These are phyloP conservation scores for Pseudogymnoascus sp. DNA, from an alignment of 2,329 filamentous ascomycete species.

Conservation along the genomic window DNA sequence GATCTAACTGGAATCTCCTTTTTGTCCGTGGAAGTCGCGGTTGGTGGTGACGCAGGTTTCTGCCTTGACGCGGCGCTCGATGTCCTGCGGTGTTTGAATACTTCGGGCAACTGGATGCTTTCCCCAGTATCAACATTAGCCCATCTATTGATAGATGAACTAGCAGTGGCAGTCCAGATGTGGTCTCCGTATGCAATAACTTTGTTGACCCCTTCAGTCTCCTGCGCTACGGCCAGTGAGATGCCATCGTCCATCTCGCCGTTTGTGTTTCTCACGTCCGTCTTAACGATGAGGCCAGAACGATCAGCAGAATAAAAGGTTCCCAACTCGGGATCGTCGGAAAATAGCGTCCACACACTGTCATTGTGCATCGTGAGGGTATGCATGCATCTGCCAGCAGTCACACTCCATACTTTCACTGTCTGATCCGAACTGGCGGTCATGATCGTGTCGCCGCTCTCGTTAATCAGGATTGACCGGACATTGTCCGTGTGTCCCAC, in stretches of 20 bases:
- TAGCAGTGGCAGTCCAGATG: slow-evolving; percentile 67
- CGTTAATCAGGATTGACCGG: slow-evolving; percentile 81
- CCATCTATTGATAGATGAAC: slow-evolving; percentile 71
- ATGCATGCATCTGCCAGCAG: slow-evolving; percentile 91
- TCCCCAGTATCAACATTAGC: slow-evolving; percentile 72
- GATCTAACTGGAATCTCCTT: slow-evolving; percentile 71
- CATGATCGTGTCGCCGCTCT: slow-evolving; percentile 83
- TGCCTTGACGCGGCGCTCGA: slow-evolving; percentile 39
- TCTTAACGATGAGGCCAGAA: slow-evolving; percentile 91
- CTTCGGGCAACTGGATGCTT: slow-evolving; percentile 59
- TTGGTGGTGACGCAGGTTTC: slow-evolving; percentile 32
- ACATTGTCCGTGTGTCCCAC: slow-evolving; percentile 95
- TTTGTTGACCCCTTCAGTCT: slow-evolving; percentile 75
- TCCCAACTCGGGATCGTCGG: slow-evolving; percentile 74
- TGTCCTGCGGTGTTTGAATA: slow-evolving; percentile 44
- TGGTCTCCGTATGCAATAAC: slow-evolving; percentile 49
- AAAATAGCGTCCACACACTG: slow-evolving; percentile 93
- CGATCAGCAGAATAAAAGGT: slow-evolving; percentile 95
- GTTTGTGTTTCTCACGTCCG: slow-evolving; percentile 70
- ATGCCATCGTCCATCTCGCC: slow-evolving; percentile 78
- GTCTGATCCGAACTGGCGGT: slow-evolving; percentile 95
- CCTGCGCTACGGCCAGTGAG: slow-evolving; percentile 84
- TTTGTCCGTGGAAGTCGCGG: slow-evolving; percentile 35
- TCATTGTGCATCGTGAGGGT: slow-evolving; percentile 99
- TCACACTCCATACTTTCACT: slow-evolving; percentile 96